These are phyloP conservation scores for Sordariomycetes sp. DNA, from an alignment of 2,329 filamentous ascomycete genomes.

Conservation along the genomic window DNA sequence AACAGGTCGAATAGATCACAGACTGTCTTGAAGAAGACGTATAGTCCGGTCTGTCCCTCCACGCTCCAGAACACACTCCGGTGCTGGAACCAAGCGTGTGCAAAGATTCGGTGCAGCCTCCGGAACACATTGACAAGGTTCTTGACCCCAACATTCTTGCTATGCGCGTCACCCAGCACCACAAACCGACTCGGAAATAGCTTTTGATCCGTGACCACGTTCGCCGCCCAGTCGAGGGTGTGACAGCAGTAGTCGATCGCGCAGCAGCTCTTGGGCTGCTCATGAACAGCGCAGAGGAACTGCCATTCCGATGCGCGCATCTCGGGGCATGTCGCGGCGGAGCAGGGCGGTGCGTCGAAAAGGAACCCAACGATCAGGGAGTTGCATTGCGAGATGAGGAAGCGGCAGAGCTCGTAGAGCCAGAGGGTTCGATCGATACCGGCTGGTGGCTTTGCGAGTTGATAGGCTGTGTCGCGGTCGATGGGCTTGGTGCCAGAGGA, in stretches of 20 bases:
- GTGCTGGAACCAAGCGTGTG: slow-evolving; percentile 98
- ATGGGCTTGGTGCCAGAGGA: slow-evolving; percentile 60
- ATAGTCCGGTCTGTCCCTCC: slow-evolving; percentile 82
- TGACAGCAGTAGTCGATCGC: slow-evolving; percentile 99
- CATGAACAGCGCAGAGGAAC: slow-evolving; percentile 95
- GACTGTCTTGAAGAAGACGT: slow-evolving; percentile 94
- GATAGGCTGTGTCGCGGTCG: slow-evolving; percentile 62
- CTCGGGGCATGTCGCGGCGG: slow-evolving; percentile 81
- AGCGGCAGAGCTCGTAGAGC: slow-evolving; percentile 96
- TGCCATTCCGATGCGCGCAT: slow-evolving; percentile 99
- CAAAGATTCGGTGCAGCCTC: slow-evolving; percentile 90
- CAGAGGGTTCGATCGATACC: slow-evolving; percentile 81
- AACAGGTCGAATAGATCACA: slow-evolving; percentile 88
- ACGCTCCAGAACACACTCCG: slow-evolving; percentile 91
- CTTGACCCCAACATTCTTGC: slow-evolving; percentile 58
- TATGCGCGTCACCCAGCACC: slow-evolving; percentile 44
- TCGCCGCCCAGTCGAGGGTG: slow-evolving; percentile 95
- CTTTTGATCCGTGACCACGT: slow-evolving; percentile 87
- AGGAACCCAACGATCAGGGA: slow-evolving; percentile 87
- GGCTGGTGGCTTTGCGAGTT: slow-evolving; percentile 70
- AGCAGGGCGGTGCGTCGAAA: slow-evolving; percentile 83
- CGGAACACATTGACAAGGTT: slow-evolving; percentile 94
- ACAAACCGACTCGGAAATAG: slow-evolving; percentile 83
- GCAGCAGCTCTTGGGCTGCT: slow-evolving; percentile 92
- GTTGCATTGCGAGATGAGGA: slow-evolving; percentile 92